Evolutionary conservation across 495 filamentous ascomycete genomes (phyloP), one percentile per base, ranked within the genome.

Genomic region (Neohortaea acidophila): DNA sequence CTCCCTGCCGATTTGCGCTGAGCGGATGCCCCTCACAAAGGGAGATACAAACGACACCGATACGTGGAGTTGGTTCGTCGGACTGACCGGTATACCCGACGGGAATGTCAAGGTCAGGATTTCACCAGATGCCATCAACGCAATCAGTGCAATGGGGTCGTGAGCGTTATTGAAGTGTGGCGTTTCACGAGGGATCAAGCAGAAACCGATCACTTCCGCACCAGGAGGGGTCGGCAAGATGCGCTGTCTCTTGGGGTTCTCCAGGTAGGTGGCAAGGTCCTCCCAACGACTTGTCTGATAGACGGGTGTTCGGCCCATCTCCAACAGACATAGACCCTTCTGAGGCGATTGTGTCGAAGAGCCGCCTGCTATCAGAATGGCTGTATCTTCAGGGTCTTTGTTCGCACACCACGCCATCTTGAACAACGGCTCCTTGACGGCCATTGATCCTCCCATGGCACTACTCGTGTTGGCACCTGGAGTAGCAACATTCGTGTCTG

Each of bases 251-350:
- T 80, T 87, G 13, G 73, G 66, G 8, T 67, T 73, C 49, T 79
- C 74, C 44, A 92, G 77, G 58, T 94, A 79, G 12, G 72, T 69
- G 0, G 75, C 60, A 4, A 96, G 62, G 0, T 86, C 55, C 44
- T 92, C 79, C 79, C 84, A 91, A 4, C 81, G 78, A 11, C 83
- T 86, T 5, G 89, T 96, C 19, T 81, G 70, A 55, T 94, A 96
- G 28, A 79, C 75, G 1, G 89, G 89, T 17, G 89, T 94, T 25
- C 72, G 60, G 0, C 89, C 91, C 45, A 96, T 68, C 47, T 96
- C 89, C 19, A 94, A 50, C 41, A 96, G 86, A 4, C 77, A 91
- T 41, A 97, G 59, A 1, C 84, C 81, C 53, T 79, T 82, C 8
- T 70, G 65, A 18, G 69, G 59, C 21, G 75, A 66, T 20, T 72